phyloP scores from a whole-genome alignment of 352 stramenopile genomes.

The Phytophthora sansomeana region DNA sequence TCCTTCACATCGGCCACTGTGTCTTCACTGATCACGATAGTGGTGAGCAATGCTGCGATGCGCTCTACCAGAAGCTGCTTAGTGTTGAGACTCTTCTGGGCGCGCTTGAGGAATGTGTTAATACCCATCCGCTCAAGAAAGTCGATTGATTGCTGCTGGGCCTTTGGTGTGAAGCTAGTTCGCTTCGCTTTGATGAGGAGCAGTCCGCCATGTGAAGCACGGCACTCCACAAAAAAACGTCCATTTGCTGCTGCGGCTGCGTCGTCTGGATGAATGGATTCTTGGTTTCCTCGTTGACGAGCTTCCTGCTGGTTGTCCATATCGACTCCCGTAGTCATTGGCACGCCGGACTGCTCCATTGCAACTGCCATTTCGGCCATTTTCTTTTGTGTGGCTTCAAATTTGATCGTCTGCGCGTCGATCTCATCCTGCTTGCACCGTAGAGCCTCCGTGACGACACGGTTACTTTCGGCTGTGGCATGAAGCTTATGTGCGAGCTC shows the following conservation, averaged over 20 bases:
- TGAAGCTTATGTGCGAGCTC: conserved; percentile 92
- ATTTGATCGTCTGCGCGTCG: conserved; percentile 83
- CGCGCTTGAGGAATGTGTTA: conserved; percentile 95
- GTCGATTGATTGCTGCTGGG: conserved; percentile 71
- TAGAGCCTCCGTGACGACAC: conserved; percentile 93
- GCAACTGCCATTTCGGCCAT: conserved; percentile 61
- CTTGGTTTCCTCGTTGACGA: conserved; percentile 38
- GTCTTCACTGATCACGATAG: conserved; percentile 83
- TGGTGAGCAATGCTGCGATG: conserved; percentile 84
- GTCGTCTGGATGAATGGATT: conserved; percentile 65
- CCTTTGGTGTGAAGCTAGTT: conserved; percentile 68
- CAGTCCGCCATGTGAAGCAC: conserved; percentile 82
- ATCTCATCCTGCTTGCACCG: conserved; percentile 91
- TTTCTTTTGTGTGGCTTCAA: conserved; percentile 84
- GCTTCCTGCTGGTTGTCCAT: conserved; percentile 33
- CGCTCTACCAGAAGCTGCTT: conserved; percentile 93
- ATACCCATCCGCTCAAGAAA: conserved; percentile 92
- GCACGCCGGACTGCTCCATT: conserved; percentile 62
- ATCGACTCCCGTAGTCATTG: conserved; percentile 29
- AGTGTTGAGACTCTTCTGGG: conserved; percentile 93
- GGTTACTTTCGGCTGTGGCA: conserved; percentile 92
- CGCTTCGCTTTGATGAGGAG: conserved; percentile 93
- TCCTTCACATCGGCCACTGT: conserved; percentile 55
- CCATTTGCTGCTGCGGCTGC: conserved; percentile 63
- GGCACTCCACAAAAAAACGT: conserved; percentile 90